Evolutionary conservation across 192 early-diverging fungal species (phyloP), one percentile per base, ranked within the genome.

Genomic region (Rhizoclosmatium sp.): DNA sequence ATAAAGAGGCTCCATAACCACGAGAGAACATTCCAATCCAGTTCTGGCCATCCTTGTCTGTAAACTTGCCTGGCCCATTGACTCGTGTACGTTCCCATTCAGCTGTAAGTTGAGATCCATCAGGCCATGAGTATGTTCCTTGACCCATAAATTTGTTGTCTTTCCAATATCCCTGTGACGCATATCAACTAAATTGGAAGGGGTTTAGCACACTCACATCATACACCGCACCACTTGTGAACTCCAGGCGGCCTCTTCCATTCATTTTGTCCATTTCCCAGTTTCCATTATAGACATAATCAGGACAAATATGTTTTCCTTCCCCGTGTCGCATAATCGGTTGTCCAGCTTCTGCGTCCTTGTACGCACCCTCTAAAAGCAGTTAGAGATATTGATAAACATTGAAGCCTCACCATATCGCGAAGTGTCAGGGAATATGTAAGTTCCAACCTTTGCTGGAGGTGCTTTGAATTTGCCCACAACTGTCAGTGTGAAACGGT

Each of bases 11-110:
- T 14, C 74, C 81, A 4, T 54, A 21, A 3, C 85, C 85, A 45
- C 74, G 78, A 1, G 59, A n/a, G 58, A 85, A 80, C 5, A 74
- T 44, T 12, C 85, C 85, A 60, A 83, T 75, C 85, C 85, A 86
- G 7, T 44, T 66, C 46, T 81, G 78, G 3, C 78, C 72, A 3
- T 73, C 47, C 40, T 44, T 47, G 60, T 83, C 81, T 4, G 31
- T 5, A 67, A 72, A 83, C 46, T 46, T 75, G 48, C 82, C 85
- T 0, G 82, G 59, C 44, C 85, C 85, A 49, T 83, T 71, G 69
- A 86, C 78, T 40, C 78, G 60, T 3, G 67, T 78, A 16, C 62
- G 41, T 1, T 71, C 78, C 82, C 82, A 86, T 60, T 81, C 85
- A 1, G 75, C 85, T 3, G 66, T 40, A 31, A 81, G 79, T 9